These are phyloP conservation scores for Stropharia rugosoannulata DNA, from an alignment of 768 basidiomycete genomes.

Conservation along the genomic window DNA sequence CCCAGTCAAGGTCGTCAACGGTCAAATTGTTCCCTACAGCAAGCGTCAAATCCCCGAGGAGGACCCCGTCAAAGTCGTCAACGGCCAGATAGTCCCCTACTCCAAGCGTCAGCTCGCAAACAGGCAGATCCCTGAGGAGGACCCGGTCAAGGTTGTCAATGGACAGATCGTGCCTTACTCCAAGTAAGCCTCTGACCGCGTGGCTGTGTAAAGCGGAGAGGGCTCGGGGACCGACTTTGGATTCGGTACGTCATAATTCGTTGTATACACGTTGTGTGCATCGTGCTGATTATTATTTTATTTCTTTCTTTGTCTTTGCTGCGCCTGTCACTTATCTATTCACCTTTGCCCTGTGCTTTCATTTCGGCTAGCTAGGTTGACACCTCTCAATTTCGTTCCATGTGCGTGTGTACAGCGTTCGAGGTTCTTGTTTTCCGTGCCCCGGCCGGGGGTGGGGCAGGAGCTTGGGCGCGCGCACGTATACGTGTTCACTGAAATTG, in stretches of 20 bases:
- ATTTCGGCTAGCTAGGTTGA: no score
- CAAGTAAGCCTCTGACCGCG: not conserved
- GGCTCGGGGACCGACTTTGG: no score
- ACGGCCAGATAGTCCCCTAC: conserved; percentile 27
- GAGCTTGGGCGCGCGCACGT: no score
- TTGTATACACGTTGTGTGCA: not conserved
- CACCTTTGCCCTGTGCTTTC: no score
- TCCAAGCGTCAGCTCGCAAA: conserved; percentile 6
- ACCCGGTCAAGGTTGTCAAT: conserved; percentile 23
- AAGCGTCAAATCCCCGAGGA: conserved; percentile 27
- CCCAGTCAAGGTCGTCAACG: conserved; percentile 21
- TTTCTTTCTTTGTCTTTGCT: not conserved
- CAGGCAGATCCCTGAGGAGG: conserved; percentile 25
- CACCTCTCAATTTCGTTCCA: no score
- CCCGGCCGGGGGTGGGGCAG: no score
- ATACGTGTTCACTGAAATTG: no score
- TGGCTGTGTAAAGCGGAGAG: not conserved
- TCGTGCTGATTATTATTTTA: not conserved
- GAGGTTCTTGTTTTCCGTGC: no score
- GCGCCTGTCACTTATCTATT: not conserved
- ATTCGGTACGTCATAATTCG: not conserved
- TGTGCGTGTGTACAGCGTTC: no score
- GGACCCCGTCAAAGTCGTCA: conserved; percentile 21
- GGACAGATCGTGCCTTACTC: conserved; percentile 26
- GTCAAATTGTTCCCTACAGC: conserved; percentile 20